phyloP scores from a whole-genome alignment of 352 stramenopile species.

The Phytophthora parvispora region DNA sequence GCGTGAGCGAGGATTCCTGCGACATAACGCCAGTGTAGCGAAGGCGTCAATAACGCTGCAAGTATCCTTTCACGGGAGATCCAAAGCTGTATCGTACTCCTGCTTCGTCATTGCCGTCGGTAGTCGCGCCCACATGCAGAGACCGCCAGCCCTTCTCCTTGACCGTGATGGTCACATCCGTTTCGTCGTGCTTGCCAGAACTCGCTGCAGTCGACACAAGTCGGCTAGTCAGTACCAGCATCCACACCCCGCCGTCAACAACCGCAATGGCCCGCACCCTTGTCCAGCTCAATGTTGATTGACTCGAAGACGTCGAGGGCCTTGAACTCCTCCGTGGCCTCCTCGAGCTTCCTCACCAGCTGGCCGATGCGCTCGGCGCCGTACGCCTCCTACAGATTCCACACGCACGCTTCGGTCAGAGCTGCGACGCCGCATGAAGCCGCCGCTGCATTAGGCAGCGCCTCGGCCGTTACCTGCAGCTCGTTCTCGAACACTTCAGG shows the following conservation, averaged over 20 bases:
- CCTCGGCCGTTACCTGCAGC: constrained; percentile 57
- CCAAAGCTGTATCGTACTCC: constrained; percentile 45
- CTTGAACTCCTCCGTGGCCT: constrained; percentile 76
- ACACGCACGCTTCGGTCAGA: constrained; percentile 4
- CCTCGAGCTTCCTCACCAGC: constrained; percentile 66
- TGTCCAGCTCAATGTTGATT: constrained; percentile 85
- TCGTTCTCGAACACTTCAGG: constrained; percentile 90
- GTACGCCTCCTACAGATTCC: constrained; percentile 59
- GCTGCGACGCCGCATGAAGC: not conserved
- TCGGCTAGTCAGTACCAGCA: constrained; percentile 5
- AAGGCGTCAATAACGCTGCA: constrained; percentile 6
- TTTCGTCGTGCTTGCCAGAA: constrained; percentile 77
- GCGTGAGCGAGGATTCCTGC: constrained; percentile 85
- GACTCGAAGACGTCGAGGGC: constrained; percentile 88
- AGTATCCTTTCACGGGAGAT: not conserved
- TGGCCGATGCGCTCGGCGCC: constrained; percentile 73
- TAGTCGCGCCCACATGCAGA: constrained; percentile 86
- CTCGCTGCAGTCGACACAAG: constrained; percentile 51
- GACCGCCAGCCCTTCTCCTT: constrained; percentile 90
- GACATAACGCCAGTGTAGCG: constrained; percentile 4
- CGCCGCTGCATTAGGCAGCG: not conserved
- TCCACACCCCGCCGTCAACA: not conserved
- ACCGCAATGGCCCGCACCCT: constrained; percentile 43
- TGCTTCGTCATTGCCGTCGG: constrained; percentile 88
- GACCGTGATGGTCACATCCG: constrained; percentile 90